These are phyloP conservation scores for Zizania palustris DNA, from an alignment of 202 grass and related monocot genomes.

Conservation along the genomic window DNA sequence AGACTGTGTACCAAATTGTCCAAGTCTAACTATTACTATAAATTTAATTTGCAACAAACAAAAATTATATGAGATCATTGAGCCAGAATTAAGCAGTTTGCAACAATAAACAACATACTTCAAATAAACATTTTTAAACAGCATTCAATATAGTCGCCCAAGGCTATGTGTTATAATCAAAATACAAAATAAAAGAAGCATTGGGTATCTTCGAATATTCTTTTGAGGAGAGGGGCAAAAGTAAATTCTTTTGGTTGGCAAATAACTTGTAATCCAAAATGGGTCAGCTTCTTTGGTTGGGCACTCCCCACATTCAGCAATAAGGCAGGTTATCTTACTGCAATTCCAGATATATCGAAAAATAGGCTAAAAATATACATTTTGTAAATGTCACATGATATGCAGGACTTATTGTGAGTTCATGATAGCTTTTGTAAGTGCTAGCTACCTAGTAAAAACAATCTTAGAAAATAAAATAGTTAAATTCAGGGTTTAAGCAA, in stretches of 20 bases:
- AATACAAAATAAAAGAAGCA: not conserved
- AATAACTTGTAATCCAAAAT: not conserved
- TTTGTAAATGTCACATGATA: not conserved
- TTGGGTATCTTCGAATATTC: not conserved
- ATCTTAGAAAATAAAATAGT: not conserved
- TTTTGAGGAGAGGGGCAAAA: constrained; percentile 2
- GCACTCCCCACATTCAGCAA: not conserved
- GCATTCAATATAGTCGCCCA: not conserved
- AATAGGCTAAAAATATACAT: not conserved
- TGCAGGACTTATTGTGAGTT: not conserved
- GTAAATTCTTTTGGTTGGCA: constrained; percentile 6
- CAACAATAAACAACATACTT: not conserved
- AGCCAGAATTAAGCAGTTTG: not conserved
- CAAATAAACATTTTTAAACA: too few species aligned
- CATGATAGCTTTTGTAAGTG: not conserved
- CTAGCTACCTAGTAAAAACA: constrained; percentile 15
- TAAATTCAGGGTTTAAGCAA: not conserved
- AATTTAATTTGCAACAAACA: constrained; percentile 2
- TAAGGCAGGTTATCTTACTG: not conserved
- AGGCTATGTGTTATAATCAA: not conserved
- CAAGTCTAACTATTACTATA: not conserved
- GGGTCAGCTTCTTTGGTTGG: not conserved
- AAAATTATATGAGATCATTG: not conserved
- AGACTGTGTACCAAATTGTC: not conserved
- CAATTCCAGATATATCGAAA: constrained; percentile 25